Base-by-base conservation (phyloP, 495 filamentous ascomycete species). In the Penicillium waksmanii region DNA sequence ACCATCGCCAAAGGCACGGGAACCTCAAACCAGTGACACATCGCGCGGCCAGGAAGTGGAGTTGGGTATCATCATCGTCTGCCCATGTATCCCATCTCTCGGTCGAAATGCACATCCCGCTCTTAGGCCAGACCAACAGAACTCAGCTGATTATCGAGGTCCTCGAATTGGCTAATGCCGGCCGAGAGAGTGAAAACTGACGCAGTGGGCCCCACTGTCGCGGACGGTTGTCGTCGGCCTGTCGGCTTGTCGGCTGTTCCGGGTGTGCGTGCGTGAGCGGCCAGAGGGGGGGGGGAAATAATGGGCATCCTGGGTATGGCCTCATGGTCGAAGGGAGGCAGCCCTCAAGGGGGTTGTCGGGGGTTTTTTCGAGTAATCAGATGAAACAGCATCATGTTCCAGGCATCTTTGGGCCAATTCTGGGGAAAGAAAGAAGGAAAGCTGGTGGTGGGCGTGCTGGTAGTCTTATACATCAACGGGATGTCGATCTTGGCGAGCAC, bases 401-500 rank as follows among this genome's bases (percentile, higher is more conserved):
- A 31, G 27, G 27, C 27, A 31, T 31, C 27, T 31, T 5, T 33
- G 21, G 42, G 27, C 12, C 3, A 5, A 34, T 53, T 51, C 13
- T 10, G 42, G 46, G 56, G 38, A 46, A 61, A 59, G 27, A 58
- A 43, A 54, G 55, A 61, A 47, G 34, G 52, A 18, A 44, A 68
- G 57, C 35, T 44, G 33, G 27, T 64, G 5, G 61, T 62, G 63
- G 64, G 58, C 46, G 44, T 42, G 27, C 27, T 46, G 56, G 48
- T 58, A 47, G 48, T 66, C 63, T 74, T 76, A 74, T 78, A 77
- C 66, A 27, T 69, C 44, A 34, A 31, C 31, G 33, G 52, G 47
- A 13, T 60, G 34, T 64, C 54, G 63, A 62, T 64, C 61, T 78
- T 77, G 76, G 76, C 76, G 57, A 25, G 42, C 42, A 44, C 42